Conservation (phyloP, 768 basidiomycete species). For the Pleurotus cornucopiae region DNA sequence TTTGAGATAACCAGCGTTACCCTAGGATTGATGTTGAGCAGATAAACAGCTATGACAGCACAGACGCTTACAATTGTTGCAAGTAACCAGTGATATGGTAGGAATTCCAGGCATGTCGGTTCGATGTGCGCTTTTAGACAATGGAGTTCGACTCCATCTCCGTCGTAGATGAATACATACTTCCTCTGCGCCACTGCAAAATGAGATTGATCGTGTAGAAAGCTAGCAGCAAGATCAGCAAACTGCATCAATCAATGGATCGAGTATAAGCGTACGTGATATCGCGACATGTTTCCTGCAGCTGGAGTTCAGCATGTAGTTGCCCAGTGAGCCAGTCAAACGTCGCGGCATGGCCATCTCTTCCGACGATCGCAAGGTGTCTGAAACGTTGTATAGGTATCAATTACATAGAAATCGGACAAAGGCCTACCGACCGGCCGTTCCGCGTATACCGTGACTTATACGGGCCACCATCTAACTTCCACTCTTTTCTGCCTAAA, state of each 20-base stretch:
- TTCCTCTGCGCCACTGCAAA: conserved; percentile 96
- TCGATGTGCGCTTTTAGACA: conserved; percentile 81
- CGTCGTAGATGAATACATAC: conserved; percentile 95
- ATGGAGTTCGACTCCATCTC: conserved; percentile 90
- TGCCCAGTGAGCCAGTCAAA: conserved; percentile 92
- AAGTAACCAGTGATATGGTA: conserved; percentile 95
- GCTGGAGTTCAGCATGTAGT: conserved; percentile 81
- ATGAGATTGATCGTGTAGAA: conserved; percentile 88
- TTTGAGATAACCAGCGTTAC: conserved; percentile 87
- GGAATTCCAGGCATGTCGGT: conserved; percentile 83
- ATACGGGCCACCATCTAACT: conserved; percentile 84
- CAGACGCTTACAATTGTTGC: conserved; percentile 62
- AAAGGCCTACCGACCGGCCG: conserved; percentile 59
- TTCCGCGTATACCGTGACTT: conserved; percentile 84
- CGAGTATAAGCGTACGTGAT: conserved; percentile 59
- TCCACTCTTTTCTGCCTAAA: conserved; percentile 71
- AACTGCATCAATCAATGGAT: not conserved
- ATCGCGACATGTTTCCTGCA: conserved; percentile 88
- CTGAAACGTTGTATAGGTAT: conserved; percentile 29
- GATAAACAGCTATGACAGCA: not conserved
- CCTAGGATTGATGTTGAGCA: conserved; percentile 32
- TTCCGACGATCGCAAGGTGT: conserved; percentile 83
- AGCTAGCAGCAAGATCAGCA: conserved; percentile 38
- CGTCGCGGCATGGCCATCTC: conserved; percentile 81
- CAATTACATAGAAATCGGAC: not conserved